A percentile compares a stretch with the other conserved stretches of the same genome.
Evolutionary conservation across 2,329 filamentous ascomycete species (phyloP).

Genomic region (Cercospora canescens): DNA sequence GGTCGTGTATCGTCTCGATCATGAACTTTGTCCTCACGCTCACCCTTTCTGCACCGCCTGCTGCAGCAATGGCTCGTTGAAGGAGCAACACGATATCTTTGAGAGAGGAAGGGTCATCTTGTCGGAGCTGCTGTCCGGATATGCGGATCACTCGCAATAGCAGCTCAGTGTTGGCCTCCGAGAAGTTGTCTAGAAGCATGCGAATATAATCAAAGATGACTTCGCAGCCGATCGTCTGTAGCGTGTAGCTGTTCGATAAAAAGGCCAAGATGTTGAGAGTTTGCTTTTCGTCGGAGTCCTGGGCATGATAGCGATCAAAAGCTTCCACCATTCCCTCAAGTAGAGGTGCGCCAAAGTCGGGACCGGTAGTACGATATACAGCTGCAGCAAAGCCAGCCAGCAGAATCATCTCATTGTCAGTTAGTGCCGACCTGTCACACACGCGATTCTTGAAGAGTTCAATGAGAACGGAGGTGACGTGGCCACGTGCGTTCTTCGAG

Average conservation of each 20-base stretch:
- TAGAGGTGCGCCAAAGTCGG: slow-evolving; percentile 85
- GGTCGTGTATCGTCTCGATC: slow-evolving; percentile 91
- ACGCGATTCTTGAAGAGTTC: slow-evolving; percentile 78
- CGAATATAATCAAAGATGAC: slow-evolving; percentile 91
- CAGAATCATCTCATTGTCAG: slow-evolving; percentile 87
- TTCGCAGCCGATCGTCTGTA: slow-evolving; percentile 79
- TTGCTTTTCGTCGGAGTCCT: slow-evolving; percentile 55
- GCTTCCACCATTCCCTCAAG: slow-evolving; percentile 75
- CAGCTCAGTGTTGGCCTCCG: slow-evolving; percentile 84
- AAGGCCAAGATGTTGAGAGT: slow-evolving; percentile 78
- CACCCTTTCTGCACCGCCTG: slow-evolving; percentile 65
- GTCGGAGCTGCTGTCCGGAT: slow-evolving; percentile 77
- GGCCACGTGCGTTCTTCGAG: slow-evolving; percentile 77
- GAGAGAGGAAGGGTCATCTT: slow-evolving; percentile 83
- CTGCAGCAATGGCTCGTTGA: slow-evolving; percentile 67
- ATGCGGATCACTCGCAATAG: slow-evolving; percentile 79
- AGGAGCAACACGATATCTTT: slow-evolving; percentile 86
- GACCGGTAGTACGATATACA: slow-evolving; percentile 81
- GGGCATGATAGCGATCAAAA: slow-evolving; percentile 58
- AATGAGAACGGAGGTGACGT: slow-evolving; percentile 79
- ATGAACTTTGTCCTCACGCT: slow-evolving; percentile 94
- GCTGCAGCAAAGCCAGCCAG: slow-evolving; percentile 88
- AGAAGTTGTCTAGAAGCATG: slow-evolving; percentile 70
- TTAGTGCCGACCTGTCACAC: slow-evolving; percentile 72
- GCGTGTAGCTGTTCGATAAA: slow-evolving; percentile 85